Evolutionary conservation across 306 rosid genomes (phyloP).

Genomic region (cucumber (Cucumis sativus)): DNA sequence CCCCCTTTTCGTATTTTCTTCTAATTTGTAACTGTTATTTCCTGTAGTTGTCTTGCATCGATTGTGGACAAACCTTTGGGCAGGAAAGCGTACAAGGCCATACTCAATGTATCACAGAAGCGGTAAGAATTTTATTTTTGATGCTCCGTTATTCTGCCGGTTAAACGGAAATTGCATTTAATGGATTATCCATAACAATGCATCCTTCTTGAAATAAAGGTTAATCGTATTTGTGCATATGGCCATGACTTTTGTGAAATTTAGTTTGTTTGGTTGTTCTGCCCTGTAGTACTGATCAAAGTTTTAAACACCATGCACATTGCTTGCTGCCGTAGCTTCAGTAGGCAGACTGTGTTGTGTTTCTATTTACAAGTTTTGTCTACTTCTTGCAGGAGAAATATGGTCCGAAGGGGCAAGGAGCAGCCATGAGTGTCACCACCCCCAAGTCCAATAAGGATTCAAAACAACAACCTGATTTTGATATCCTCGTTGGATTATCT

Average conservation of each 20-base stretch:
- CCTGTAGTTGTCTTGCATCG: slow-evolving; percentile 80
- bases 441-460: slow-evolving; percentile 43
- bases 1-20: too few relatives aligned
- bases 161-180: neutral
- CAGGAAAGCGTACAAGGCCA: slow-evolving; percentile 64
- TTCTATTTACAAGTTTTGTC: neutral
- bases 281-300: neutral
- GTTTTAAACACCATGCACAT: neutral
- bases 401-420: slow-evolving; percentile 87
- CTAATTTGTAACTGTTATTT: neutral
- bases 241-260: neutral
- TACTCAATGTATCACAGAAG: slow-evolving; percentile 81
- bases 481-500: slow-evolving; percentile 71
- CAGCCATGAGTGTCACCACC: slow-evolving; percentile 26
- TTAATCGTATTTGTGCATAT: neutral
- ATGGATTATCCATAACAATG: too few relatives aligned
- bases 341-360: neutral
- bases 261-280: neutral
- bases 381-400: slow-evolving; percentile 60
- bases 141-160: neutral
- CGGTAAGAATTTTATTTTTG: slow-evolving; percentile 25
- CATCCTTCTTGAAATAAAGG: neutral
- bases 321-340: neutral
- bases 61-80: slow-evolving; percentile 70
- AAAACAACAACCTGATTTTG: slow-evolving; percentile 52